These are phyloP conservation scores for Epicoccum nigrum DNA, from an alignment of 2,329 filamentous ascomycete genomes.

Conservation along the genomic window DNA sequence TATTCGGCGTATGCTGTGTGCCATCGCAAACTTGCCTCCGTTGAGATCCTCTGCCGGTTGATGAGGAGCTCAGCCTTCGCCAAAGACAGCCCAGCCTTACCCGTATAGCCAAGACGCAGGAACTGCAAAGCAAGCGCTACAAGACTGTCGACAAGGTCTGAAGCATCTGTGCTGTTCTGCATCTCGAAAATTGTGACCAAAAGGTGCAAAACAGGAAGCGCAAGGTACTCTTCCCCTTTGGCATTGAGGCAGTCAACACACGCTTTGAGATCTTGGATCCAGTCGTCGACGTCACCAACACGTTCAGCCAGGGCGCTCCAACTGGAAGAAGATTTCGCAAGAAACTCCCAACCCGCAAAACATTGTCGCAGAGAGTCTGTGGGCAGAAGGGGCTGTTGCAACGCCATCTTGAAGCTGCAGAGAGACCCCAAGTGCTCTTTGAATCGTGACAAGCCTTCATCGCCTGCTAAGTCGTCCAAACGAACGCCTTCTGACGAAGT, in stretches of 20 bases:
- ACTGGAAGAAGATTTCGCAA: constrained; percentile 40
- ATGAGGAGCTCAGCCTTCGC: constrained; percentile 62
- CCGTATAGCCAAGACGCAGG: constrained; percentile 65
- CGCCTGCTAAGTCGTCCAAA: constrained; percentile 25
- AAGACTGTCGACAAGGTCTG: constrained; percentile 51
- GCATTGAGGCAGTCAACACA: constrained; percentile 64
- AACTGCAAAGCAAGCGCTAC: constrained; percentile 61
- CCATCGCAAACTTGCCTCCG: constrained; percentile 60
- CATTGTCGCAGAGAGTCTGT: constrained; percentile 36
- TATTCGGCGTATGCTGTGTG: constrained; percentile 79
- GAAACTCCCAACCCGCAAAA: constrained; percentile 47
- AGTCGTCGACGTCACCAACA: constrained; percentile 59
- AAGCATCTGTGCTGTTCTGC: constrained; percentile 44
- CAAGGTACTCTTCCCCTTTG: constrained; percentile 59
- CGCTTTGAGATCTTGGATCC: constrained; percentile 59
- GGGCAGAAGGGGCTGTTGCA: constrained; percentile 43
- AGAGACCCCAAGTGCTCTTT: constrained; percentile 45
- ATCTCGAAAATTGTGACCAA: constrained; percentile 57
- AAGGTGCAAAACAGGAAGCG: constrained; percentile 57
- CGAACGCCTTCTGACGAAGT: background rate
- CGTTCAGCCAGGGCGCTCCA: constrained; percentile 50
- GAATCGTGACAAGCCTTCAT: constrained; percentile 43
- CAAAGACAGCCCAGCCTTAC: constrained; percentile 64
- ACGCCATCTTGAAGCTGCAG: constrained; percentile 50
- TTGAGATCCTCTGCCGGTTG: constrained; percentile 48